Evolutionary conservation across 2,329 filamentous ascomycete genomes (phyloP), one percentile per base, ranked within the genome.

Genomic region (Amauroascus verrucosus): DNA sequence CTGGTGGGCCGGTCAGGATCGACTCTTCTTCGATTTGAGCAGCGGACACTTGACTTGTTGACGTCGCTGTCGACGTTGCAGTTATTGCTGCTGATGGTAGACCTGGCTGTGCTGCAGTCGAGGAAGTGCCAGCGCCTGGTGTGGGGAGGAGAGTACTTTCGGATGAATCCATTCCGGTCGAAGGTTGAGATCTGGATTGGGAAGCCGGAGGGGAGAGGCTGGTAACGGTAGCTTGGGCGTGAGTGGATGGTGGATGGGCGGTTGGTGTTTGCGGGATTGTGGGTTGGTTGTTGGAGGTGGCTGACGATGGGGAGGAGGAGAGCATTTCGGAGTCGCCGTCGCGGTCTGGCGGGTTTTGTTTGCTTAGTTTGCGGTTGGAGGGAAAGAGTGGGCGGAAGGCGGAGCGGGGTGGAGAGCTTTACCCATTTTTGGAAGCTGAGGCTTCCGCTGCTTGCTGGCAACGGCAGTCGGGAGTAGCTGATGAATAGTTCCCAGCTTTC

Each of bases 241-340:
- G 6, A 2, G 20, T 41, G 9, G 48, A 35, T 32, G 48, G 2
- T 50, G 16, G 13, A n/a, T 26, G 24, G 13, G 45, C 24, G 28
- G n/a, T 22, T 40, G 43, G 44, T 9, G 51, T 47, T 43, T 41
- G 51, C 2, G 33, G 45, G 44, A 35, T 18, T 20, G 32, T 41
- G 18, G 53, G 20, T 51, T 48, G 37, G 18, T 28, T 44, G 47
- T 54, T 56, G 44, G 45, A 46, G 45, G 51, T 45, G 22, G 18
- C 13, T 33, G 52, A 50, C 22, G 47, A 56, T 6, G 63, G 62
- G 46, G 68, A 65, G 38, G 67, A 66, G 43, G 75, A 77, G 56
- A 74, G 71, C 78, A 80, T 80, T 56, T 75, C 75, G 28, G 75
- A 78, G 67, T 80, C 77, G 43, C 76, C 76, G 64, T 79, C 77